Percentiles rank a stretch among this genome's conserved stretches.
Conservation (phyloP, 768 basidiomycete genomes). For the Megacollybia marginata region DNA sequence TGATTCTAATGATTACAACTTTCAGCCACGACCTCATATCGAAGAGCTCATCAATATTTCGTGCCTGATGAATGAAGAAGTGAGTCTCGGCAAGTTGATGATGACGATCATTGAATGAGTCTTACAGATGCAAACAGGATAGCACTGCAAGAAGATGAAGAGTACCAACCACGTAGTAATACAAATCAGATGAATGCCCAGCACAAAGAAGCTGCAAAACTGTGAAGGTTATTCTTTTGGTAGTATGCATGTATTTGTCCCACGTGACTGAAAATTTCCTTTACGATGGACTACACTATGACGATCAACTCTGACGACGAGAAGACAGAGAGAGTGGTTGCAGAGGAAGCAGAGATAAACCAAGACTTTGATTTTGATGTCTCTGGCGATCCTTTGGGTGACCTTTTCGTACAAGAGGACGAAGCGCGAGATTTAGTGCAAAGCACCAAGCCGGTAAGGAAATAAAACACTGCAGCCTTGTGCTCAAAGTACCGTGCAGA, state of each 20-base stretch:
- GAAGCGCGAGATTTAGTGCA: conserved; percentile 51
- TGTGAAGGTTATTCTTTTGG: conserved; percentile 47
- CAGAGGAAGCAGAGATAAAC: conserved; percentile 60
- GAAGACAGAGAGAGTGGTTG: conserved; percentile 18
- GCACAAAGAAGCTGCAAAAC: conserved; percentile 34
- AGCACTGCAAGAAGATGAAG: conserved; percentile 37
- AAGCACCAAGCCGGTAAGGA: conserved; percentile 29
- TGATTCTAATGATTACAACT: conserved; percentile 50
- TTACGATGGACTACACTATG: conserved; percentile 63
- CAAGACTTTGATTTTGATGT: conserved; percentile 82
- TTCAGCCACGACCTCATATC: conserved; percentile 49
- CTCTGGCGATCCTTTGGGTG: conserved; percentile 60
- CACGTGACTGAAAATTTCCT: not conserved
- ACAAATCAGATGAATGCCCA: conserved; percentile 10
- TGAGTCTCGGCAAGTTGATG: conserved; percentile 19
- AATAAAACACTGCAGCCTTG: not conserved
- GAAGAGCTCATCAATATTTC: conserved; percentile 46
- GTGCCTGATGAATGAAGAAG: conserved; percentile 66
- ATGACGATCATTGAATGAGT: conserved; percentile 1
- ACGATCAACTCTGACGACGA: conserved; percentile 81
- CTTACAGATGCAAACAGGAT: conserved; percentile 61
- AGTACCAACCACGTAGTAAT: conserved; percentile 19
- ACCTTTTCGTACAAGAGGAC: conserved; percentile 37
- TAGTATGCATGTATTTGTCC: conserved; percentile 4
- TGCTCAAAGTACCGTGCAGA: conserved; percentile 26